These are phyloP conservation scores for Aspergillus bombycis DNA, from an alignment of 2,329 filamentous ascomycete species.

Conservation along the genomic window DNA sequence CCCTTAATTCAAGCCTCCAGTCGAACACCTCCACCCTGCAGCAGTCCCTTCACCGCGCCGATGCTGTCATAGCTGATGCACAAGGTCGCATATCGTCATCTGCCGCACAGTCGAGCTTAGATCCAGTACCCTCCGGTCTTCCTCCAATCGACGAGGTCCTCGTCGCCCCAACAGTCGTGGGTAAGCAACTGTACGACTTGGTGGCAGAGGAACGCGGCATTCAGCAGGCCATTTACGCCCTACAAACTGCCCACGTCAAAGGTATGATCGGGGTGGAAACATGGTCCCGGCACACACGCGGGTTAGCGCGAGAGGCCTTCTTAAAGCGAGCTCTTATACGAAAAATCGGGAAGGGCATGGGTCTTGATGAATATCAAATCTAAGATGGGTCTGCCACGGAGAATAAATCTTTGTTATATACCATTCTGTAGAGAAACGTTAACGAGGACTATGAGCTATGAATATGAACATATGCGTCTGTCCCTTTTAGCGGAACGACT, in stretches of 20 bases:
- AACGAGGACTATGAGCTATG: neutral
- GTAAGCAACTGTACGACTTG: constrained; percentile 86
- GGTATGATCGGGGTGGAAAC: constrained; percentile 50
- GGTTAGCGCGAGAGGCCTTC: constrained; percentile 52
- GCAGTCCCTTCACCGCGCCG: constrained; percentile 75
- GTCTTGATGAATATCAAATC: constrained; percentile 35
- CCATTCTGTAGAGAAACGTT: neutral
- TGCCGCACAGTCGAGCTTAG: constrained; percentile 29
- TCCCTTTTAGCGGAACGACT: neutral
- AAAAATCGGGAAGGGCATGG: constrained; percentile 52
- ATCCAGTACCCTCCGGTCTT: constrained; percentile 46
- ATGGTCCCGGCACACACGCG: constrained; percentile 51
- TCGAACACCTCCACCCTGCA: constrained; percentile 80
- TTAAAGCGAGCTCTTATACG: constrained; percentile 49
- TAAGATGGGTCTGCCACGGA: neutral
- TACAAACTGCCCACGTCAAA: constrained; percentile 49
- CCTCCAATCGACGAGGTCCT: constrained; percentile 87
- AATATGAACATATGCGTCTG: neutral
- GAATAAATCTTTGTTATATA: constrained; percentile 1
- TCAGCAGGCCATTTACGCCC: constrained; percentile 78
- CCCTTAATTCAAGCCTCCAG: constrained; percentile 70
- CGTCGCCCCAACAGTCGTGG: constrained; percentile 90
- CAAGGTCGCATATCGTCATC: constrained; percentile 54
- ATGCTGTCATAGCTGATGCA: constrained; percentile 75
- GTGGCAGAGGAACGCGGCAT: constrained; percentile 87